Conservation (phyloP, 306 rosid genomes). For the Senna siamea region DNA sequence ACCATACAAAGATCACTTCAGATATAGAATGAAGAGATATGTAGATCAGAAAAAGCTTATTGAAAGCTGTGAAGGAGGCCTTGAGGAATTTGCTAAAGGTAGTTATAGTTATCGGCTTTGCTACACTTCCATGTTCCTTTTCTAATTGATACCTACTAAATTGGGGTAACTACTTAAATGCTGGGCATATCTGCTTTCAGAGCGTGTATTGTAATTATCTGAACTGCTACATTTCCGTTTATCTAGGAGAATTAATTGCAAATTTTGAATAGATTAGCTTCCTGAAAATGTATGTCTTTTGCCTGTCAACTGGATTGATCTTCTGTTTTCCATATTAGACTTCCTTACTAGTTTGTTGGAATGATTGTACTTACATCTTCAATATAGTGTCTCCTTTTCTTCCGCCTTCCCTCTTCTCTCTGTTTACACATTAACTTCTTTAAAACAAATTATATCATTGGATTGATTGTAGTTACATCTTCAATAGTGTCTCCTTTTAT, state of each 20-base stretch:
- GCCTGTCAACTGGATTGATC: constrained; percentile 26
- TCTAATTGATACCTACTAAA: constrained; percentile 17
- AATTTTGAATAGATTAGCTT: constrained; percentile 22
- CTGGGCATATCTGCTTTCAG: constrained; percentile 6
- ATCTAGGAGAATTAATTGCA: constrained; percentile 7
- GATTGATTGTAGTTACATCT: constrained; percentile 33
- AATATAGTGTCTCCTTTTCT: too few relatives aligned
- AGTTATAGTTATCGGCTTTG: constrained; percentile 34
- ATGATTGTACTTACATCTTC: too few relatives aligned
- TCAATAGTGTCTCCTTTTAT: constrained; percentile 29
- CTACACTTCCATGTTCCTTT: constrained; percentile 13
- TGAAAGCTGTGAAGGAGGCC: constrained; percentile 77
- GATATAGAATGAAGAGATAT: constrained; percentile 64
- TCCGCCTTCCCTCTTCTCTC: too few relatives aligned
- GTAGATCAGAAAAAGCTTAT: constrained; percentile 68
- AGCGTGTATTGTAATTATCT: background rate
- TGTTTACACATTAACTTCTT: too few relatives aligned
- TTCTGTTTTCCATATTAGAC: constrained; percentile 20
- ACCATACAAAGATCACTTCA: constrained; percentile 72
- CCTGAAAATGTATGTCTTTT: constrained; percentile 6
- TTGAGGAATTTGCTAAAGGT: constrained; percentile 87
- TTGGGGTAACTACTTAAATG: constrained; percentile 6
- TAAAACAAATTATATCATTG: too few relatives aligned
- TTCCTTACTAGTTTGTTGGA: constrained; percentile 29
- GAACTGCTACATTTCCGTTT: background rate